Conservation (phyloP, 441 rosid species). For the Breynia disticha region DNA sequence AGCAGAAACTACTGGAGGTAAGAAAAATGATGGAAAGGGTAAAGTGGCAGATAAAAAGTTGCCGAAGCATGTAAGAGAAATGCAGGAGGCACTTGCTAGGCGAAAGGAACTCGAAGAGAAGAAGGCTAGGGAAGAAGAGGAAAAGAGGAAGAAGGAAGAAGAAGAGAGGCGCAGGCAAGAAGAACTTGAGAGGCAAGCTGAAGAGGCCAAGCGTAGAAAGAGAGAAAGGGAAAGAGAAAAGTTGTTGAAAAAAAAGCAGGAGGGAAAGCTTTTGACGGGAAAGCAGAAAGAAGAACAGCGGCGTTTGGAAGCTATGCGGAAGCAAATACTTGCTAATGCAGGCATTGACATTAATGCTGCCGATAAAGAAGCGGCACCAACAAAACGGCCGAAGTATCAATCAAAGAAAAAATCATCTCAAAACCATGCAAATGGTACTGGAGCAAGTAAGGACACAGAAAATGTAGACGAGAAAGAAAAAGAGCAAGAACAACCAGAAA, state of each 20-base stretch:
- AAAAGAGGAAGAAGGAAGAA: conserved; percentile 77
- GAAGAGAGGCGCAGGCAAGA: conserved; percentile 79
- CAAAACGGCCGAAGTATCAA: conserved; percentile 74
- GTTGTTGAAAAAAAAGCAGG: conserved; percentile 72
- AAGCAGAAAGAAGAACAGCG: conserved; percentile 89
- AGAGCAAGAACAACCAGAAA: conserved; percentile 32
- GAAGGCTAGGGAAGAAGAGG: conserved; percentile 84
- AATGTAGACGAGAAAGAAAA: conserved; percentile 35
- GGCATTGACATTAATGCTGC: conserved; percentile 34
- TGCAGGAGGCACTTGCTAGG: conserved; percentile 86
- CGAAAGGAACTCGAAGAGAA: conserved; percentile 76
- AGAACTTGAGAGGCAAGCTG: conserved; percentile 90
- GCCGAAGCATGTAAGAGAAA: conserved; percentile 93
- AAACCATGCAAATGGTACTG: conserved; percentile 52
- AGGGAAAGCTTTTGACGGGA: conserved; percentile 81
- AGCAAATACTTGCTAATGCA: conserved; percentile 58
- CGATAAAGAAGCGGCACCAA: conserved; percentile 44
- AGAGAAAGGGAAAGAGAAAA: conserved; percentile 93
- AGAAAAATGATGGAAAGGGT: conserved; percentile 66
- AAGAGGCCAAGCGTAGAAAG: conserved; percentile 81
- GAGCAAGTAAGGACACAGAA: conserved; percentile 37
- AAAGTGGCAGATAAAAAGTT: conserved; percentile 80
- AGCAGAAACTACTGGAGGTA: conserved; percentile 34
- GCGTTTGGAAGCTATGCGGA: conserved; percentile 77
- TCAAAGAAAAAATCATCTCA: conserved; percentile 65